These are phyloP conservation scores for Maudiozyma turicensis DNA, from an alignment of 805 yeast genomes.

Conservation along the genomic window DNA sequence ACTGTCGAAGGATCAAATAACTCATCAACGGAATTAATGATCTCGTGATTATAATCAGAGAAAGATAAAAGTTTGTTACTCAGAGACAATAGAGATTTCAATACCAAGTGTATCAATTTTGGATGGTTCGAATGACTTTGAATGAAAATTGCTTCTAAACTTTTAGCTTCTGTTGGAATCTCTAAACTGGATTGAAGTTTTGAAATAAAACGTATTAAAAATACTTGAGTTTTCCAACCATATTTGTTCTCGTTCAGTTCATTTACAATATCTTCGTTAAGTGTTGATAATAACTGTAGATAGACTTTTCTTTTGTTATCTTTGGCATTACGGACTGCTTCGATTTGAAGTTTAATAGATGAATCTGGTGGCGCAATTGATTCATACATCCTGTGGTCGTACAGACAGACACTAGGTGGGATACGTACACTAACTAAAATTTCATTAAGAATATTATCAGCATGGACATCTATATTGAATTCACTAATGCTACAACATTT, in stretches of 20 bases:
- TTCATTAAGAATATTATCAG: slow-evolving; percentile 41
- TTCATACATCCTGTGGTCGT: slow-evolving; percentile 34
- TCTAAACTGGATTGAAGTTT: slow-evolving; percentile 48
- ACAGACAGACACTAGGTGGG: slow-evolving; percentile 45
- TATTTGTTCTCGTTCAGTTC: slow-evolving; percentile 11
- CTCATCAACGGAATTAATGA: slow-evolving; percentile 34
- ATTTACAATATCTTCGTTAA: slow-evolving; percentile 33
- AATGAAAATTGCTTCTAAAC: slow-evolving; percentile 36
- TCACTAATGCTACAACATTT: slow-evolving; percentile 49
- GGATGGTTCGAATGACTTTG: slow-evolving; percentile 61
- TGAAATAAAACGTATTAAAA: slow-evolving; percentile 41
- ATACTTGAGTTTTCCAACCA: slow-evolving; percentile 48
- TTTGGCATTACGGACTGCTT: slow-evolving; percentile 54
- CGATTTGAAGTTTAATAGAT: slow-evolving; percentile 46
- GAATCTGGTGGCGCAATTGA: slow-evolving; percentile 54
- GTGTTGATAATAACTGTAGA: slow-evolving; percentile 31
- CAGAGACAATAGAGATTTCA: slow-evolving; percentile 50
- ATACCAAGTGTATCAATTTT: slow-evolving; percentile 45
- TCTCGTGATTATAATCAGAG: slow-evolving; percentile 40
- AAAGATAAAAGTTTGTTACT: slow-evolving; percentile 37
- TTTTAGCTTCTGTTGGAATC: slow-evolving; percentile 32
- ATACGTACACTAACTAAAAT: slow-evolving; percentile 35
- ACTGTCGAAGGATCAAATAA: slow-evolving; percentile 36
- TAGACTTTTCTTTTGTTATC: slow-evolving; percentile 42
- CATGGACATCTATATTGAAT: slow-evolving; percentile 41